A percentile compares a stretch with the other conserved stretches of the same genome.
These are phyloP conservation scores for Hypericum perforatum DNA, from an alignment of 345 rosid species.

Conservation along the genomic window DNA sequence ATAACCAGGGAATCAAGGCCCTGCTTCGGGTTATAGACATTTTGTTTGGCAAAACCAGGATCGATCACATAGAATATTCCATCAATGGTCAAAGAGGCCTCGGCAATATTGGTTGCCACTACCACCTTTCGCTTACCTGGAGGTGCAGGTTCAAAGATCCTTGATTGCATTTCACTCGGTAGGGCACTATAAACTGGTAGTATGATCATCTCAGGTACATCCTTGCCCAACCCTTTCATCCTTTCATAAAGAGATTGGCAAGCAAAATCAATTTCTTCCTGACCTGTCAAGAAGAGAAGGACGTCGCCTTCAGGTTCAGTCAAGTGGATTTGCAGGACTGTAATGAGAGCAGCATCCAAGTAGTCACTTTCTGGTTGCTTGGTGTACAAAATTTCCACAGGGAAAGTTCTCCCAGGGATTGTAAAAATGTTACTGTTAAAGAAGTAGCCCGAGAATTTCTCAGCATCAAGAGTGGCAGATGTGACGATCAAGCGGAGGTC, in stretches of 20 bases:
- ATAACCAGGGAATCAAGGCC: too few relatives aligned
- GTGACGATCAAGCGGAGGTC: constrained; percentile 71
- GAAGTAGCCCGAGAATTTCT: constrained; percentile 74
- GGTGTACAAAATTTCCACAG: constrained; percentile 68
- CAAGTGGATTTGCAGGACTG: constrained; percentile 73
- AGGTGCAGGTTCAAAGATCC: too few relatives aligned
- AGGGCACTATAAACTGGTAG: too few relatives aligned
- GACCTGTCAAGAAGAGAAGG: constrained; percentile 73
- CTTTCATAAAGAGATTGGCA: constrained; percentile 67
- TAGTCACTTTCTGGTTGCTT: constrained; percentile 84
- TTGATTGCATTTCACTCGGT: too few relatives aligned
- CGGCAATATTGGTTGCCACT: too few relatives aligned
- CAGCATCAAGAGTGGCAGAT: constrained; percentile 78
- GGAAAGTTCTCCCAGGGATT: constrained; percentile 77
- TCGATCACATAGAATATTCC: too few relatives aligned
- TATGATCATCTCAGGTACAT: constrained; percentile 68
- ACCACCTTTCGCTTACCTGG: too few relatives aligned
- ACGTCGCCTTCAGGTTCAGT: constrained; percentile 82
- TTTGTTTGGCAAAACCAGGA: too few relatives aligned
- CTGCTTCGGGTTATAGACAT: too few relatives aligned
- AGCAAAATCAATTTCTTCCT: constrained; percentile 79
- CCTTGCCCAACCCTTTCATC: constrained; percentile 62
- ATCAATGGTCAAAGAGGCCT: too few relatives aligned
- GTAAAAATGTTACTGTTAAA: constrained; percentile 70
- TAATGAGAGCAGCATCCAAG: constrained; percentile 63